Evolutionary conservation across 768 basidiomycete genomes (phyloP).

Genomic region (Sporobolomyces roseus): DNA sequence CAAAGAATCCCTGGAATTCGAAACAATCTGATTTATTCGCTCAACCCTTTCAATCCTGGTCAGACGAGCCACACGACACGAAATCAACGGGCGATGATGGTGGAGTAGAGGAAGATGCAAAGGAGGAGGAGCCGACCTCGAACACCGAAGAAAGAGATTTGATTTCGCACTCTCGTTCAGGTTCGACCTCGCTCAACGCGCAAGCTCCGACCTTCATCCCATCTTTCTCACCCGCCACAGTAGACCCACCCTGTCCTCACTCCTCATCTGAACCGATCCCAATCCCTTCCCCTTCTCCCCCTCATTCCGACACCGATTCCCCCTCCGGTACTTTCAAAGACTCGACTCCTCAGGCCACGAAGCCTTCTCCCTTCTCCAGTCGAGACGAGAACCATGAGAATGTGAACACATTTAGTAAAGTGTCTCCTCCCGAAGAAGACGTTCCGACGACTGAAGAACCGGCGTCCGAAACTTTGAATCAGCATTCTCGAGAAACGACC

Average conservation of each 20-base stretch:
- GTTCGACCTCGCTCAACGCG: not conserved
- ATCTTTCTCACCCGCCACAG: not conserved
- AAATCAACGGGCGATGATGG: not conserved
- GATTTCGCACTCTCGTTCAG: not conserved
- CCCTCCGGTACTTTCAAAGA: not conserved
- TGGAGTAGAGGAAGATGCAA: not conserved
- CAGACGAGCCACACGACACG: not conserved
- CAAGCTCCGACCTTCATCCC: slow-evolving; percentile 8
- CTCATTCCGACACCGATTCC: not conserved
- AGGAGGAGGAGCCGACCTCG: not conserved
- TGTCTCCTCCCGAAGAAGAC: no score
- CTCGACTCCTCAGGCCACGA: not conserved
- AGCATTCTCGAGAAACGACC: no score
- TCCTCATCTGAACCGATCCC: no score
- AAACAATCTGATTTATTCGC: slow-evolving; percentile 1
- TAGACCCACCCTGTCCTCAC: no score
- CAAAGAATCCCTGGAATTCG: not conserved
- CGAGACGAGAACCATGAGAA: no score
- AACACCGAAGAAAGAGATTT: not conserved
- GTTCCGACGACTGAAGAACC: no score
- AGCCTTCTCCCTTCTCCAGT: not conserved
- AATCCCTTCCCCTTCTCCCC: not conserved
- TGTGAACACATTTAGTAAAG: no score
- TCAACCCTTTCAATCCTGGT: not conserved
- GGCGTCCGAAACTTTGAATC: no score